Evolutionary conservation across 306 rosid species (phyloP).

Genomic region (Canavalia gladiata): DNA sequence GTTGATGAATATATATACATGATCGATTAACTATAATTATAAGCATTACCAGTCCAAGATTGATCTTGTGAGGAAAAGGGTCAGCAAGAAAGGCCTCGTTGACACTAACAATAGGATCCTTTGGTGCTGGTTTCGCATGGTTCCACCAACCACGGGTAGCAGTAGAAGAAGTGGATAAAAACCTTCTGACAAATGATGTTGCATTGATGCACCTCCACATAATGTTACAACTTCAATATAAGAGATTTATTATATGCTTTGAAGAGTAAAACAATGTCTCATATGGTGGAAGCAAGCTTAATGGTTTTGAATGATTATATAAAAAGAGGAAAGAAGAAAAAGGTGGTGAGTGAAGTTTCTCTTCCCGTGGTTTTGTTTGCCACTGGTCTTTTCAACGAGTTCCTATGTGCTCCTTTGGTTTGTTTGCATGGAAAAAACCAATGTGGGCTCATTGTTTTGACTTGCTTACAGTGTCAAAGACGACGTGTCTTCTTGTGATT

Average conservation of each 20-base stretch:
- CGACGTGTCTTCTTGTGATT: slow-evolving; percentile 5
- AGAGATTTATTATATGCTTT: neutral
- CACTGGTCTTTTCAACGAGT: slow-evolving; percentile 22
- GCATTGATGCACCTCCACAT: slow-evolving; percentile 44
- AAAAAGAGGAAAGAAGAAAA: slow-evolving; percentile 18
- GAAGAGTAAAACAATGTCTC: slow-evolving; percentile 18
- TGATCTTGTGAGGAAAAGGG: slow-evolving; percentile 81
- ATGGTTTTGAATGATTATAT: slow-evolving; percentile 7
- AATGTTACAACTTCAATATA: neutral
- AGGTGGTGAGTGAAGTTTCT: slow-evolving; percentile 10
- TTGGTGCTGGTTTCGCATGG: slow-evolving; percentile 62
- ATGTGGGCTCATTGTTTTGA: slow-evolving; percentile 34
- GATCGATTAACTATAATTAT: neutral
- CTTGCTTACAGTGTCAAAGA: neutral
- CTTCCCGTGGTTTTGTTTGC: slow-evolving; percentile 50
- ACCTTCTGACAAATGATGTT: slow-evolving; percentile 42
- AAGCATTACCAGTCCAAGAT: slow-evolving; percentile 76
- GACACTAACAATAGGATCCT: slow-evolving; percentile 80
- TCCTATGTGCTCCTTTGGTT: slow-evolving; percentile 53
- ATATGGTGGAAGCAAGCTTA: slow-evolving; percentile 11
- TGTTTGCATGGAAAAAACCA: slow-evolving; percentile 22
- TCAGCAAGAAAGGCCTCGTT: slow-evolving; percentile 82
- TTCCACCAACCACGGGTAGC: slow-evolving; percentile 47
- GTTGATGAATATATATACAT: neutral
- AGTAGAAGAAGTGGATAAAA: slow-evolving; percentile 42